Evolutionary conservation across 257 asterid genomes (phyloP).

Genomic region (Cruciata laevipes): DNA sequence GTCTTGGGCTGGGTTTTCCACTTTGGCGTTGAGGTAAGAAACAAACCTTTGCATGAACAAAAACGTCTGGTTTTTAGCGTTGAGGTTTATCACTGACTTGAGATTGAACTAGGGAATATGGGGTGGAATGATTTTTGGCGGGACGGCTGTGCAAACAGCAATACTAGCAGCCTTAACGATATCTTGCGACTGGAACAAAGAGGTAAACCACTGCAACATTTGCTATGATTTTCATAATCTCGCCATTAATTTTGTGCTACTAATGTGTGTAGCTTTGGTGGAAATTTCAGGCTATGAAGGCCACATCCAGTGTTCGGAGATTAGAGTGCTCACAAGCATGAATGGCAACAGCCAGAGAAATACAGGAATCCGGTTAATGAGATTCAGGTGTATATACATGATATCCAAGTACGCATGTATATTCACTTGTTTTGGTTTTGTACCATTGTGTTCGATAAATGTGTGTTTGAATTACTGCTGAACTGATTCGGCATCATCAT

Average conservation of each 20-base stretch:
- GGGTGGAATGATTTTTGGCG: slow-evolving; percentile 21
- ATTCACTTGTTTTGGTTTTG: too few species aligned
- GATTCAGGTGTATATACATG: background rate
- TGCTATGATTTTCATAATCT: background rate
- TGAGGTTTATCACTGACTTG: background rate
- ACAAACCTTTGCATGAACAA: background rate
- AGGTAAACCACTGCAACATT: slow-evolving; percentile 4
- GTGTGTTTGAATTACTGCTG: too few species aligned
- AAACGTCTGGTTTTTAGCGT: too few species aligned
- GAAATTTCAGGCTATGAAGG: slow-evolving; percentile 6
- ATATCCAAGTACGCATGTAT: too few species aligned
- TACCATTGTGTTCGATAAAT: too few species aligned
- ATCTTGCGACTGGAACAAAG: slow-evolving; percentile 13
- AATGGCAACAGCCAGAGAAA: background rate
- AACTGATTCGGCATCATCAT: too few species aligned
- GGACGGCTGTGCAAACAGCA: slow-evolving; percentile 18
- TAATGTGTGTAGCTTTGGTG: background rate
- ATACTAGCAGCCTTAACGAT: slow-evolving; percentile 8
- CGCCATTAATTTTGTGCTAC: background rate
- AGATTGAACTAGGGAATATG: slow-evolving; percentile 13
- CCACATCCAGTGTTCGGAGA: background rate
- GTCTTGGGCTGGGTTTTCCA: slow-evolving; percentile 33
- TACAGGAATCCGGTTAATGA: background rate
- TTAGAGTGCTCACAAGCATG: background rate
- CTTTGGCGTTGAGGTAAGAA: slow-evolving; percentile 28